Evolutionary conservation across 1,284 basidiomycete genomes (phyloP), one percentile per base, ranked within the genome.

Genomic region (Ustilago sp.): DNA sequence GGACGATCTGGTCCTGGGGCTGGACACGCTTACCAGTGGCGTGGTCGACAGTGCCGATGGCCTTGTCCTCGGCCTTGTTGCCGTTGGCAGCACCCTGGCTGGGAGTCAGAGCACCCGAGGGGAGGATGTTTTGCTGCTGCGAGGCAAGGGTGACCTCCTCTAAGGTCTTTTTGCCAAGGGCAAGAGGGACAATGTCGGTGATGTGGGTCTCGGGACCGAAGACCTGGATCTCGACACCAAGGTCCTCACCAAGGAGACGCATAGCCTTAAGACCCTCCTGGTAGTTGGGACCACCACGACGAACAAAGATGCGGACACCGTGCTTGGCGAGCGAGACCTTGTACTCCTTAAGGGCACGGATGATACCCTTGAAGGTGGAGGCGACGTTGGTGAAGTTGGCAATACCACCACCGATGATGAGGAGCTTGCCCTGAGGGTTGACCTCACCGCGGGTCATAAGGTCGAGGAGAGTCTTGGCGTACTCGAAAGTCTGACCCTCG

Each of bases 301-400:
- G 94, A 63, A 98, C 94, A 86, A 94, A 99, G 84, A 85, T 85
- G 65, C 79, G 80, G 36, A 85, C 83, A 36, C 78, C 71, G 81
- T 85, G 72, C 65, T 81, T 79, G 63, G 78, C 73, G 28, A 85
- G 77, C 31, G 75, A 52, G 8, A 68, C 53, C 89, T 95, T 94
- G 91, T 91, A 95, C 88, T 95, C 93, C 89, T 97, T 93, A 83
- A 99, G 90, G 23, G 96, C 96, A 71, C 92, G 93, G 87, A 99
- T 98, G 90, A 98, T 99, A 80, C 96, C 96, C 90, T 98, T 98
- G 92, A 99, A 99, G 76, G 96, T 99, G 17, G 96, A 93, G 47
- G 96, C 96, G 81, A 99, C 95, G 87, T 99, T 98, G 87, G 95
- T 98, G 89, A 99, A 99, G 91, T 99, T 99, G 89, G 96, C 96